These are phyloP conservation scores for Tricholoma hemisulphureum DNA, from an alignment of 768 basidiomycete genomes.

Conservation along the genomic window DNA sequence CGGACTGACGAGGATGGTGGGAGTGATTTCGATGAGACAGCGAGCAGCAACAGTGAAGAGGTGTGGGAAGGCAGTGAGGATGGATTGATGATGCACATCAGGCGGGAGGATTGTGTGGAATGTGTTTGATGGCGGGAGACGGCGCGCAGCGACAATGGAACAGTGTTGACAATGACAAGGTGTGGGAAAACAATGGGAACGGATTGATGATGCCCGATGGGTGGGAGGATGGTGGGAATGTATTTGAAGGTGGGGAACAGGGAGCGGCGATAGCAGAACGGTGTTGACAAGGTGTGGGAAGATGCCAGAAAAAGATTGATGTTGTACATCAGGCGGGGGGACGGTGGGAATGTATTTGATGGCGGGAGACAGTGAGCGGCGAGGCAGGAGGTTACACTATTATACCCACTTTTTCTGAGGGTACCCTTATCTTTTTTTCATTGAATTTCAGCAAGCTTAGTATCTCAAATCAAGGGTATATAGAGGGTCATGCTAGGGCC, in stretches of 20 bases:
- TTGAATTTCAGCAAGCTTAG: no score
- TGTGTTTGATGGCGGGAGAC: no score
- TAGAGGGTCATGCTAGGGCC: no score
- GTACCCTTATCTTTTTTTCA: no score
- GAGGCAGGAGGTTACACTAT: background rate
- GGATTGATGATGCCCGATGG: background rate
- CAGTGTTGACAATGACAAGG: background rate
- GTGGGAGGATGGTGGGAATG: background rate
- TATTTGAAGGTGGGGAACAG: background rate
- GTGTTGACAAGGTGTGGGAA: background rate
- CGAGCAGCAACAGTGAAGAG: background rate
- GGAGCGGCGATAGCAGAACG: background rate
- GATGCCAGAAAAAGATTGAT: background rate
- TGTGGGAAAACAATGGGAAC: no score
- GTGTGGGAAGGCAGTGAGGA: no score
- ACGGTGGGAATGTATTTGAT: background rate
- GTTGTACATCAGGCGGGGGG: background rate
- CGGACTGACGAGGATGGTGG: background rate
- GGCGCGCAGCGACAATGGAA: no score
- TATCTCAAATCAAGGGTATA: no score
- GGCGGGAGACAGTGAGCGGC: background rate
- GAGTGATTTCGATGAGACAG: background rate
- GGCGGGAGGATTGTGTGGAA: no score
- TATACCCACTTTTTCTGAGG: no score
- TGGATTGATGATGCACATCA: no score